These are phyloP conservation scores for Chimonanthus salicifolius DNA, from an alignment of 164 flowering plant species.

Conservation along the genomic window DNA sequence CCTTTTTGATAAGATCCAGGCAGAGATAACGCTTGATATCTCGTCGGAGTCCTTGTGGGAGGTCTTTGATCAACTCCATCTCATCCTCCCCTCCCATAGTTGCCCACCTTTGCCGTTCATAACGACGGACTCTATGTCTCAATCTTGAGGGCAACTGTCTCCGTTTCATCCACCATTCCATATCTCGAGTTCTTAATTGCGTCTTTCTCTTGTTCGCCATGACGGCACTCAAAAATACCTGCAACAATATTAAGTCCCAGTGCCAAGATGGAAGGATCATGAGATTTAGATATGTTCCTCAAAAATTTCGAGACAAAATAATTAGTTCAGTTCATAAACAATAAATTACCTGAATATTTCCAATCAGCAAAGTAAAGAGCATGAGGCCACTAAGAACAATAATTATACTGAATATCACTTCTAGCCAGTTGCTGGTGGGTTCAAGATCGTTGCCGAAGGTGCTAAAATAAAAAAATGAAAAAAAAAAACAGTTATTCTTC, in stretches of 20 bases:
- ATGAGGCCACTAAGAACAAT: constrained; percentile 69
- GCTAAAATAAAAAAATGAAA: constrained; percentile 29
- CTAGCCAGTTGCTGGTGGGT: constrained; percentile 86
- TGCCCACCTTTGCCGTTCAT: constrained; percentile 76
- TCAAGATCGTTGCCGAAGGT: constrained; percentile 90
- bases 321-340: neutral
- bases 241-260: neutral
- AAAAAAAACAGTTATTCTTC: neutral
- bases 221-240: constrained; percentile 86
- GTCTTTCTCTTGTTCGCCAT: constrained; percentile 87
- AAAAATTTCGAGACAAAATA: neutral
- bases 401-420: constrained; percentile 81
- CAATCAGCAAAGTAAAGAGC: constrained; percentile 88
- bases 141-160: constrained; percentile 73
- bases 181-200: constrained; percentile 77
- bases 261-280: neutral
- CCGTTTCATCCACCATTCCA: constrained; percentile 99
- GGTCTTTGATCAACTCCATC: constrained; percentile 77
- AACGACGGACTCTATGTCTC: constrained; percentile 81
- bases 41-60: constrained; percentile 87
- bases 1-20: constrained; percentile 82
- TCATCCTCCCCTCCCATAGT: constrained; percentile 91
- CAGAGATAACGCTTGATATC: constrained; percentile 90
- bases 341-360: constrained; percentile 75
- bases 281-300: neutral